Conservation (phyloP, 1,284 basidiomycete genomes). For the Ustilago crameri region DNA sequence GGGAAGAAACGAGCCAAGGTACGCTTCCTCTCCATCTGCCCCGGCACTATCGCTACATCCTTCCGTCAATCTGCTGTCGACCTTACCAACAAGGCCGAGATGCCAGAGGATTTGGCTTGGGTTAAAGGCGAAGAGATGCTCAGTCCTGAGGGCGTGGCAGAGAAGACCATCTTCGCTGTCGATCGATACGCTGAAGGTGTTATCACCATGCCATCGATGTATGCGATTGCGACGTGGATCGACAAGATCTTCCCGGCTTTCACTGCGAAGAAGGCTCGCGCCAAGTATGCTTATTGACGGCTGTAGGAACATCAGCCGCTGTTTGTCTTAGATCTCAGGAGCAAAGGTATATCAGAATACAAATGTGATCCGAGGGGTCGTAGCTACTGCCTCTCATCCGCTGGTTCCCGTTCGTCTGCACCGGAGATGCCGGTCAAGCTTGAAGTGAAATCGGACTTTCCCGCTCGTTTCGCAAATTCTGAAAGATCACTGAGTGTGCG, state of each 20-base stretch:
- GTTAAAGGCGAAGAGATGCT: constrained; percentile 53
- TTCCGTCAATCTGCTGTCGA: constrained; percentile 63
- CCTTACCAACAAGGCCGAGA: constrained; percentile 14
- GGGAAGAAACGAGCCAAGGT: constrained; percentile 39
- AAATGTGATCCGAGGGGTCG: not conserved
- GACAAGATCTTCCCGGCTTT: constrained; percentile 38
- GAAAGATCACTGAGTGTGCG: constrained; percentile 46
- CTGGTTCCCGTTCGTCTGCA: constrained; percentile 26
- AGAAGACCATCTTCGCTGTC: constrained; percentile 47
- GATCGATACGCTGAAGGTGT: constrained; percentile 47
- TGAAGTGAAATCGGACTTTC: constrained; percentile 17
- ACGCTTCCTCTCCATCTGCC: constrained; percentile 59
- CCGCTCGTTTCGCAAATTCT: constrained; percentile 12
- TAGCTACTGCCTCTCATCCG: constrained; percentile 13
- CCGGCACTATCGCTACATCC: constrained; percentile 62
- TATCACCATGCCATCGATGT: constrained; percentile 45
- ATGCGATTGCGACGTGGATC: constrained; percentile 42
- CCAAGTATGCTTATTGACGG: constrained; percentile 45
- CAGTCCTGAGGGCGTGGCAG: constrained; percentile 39
- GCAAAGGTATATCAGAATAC: not conserved
- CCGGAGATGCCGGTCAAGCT: constrained; percentile 26
- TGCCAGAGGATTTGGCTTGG: constrained; percentile 46
- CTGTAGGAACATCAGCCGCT: not conserved
- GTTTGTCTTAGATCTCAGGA: not conserved
- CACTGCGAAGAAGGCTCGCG: constrained; percentile 26